Evolutionary conservation across 352 stramenopile genomes (phyloP).

Genomic region (Aphanomyces cochlioides): DNA sequence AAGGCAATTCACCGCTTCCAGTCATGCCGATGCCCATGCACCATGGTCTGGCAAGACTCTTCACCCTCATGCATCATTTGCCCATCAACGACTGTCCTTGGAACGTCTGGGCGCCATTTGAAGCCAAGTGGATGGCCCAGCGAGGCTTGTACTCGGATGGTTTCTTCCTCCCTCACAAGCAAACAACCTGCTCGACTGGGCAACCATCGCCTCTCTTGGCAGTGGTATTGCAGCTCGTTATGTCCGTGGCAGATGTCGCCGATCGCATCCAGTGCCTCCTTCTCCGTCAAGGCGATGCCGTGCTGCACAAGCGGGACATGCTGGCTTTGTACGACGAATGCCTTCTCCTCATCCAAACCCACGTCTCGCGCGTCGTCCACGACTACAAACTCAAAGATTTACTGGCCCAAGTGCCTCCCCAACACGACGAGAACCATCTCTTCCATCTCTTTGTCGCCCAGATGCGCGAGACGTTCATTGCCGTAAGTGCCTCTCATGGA

Average conservation of each 20-base stretch:
- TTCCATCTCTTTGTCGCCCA: conserved; percentile 22
- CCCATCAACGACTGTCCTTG: background rate
- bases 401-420: background rate
- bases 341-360: background rate
- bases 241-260: background rate
- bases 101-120: background rate
- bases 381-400: background rate
- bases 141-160: background rate
- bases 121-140: background rate
- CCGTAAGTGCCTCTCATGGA: background rate
- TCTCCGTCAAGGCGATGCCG: background rate
- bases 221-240: background rate
- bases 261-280: conserved; percentile 14
- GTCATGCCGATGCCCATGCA: background rate
- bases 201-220: background rate
- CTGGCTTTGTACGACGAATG: conserved; percentile 2
- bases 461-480: conserved; percentile 27
- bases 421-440: background rate
- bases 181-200: background rate
- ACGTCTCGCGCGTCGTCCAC: background rate
- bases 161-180: background rate
- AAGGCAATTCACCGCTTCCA: background rate
- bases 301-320: conserved; percentile 9
- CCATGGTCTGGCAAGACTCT: background rate
- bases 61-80: background rate